These are phyloP conservation scores for Tephrocybe sp. DNA, from an alignment of 768 basidiomycete genomes.

Conservation along the genomic window DNA sequence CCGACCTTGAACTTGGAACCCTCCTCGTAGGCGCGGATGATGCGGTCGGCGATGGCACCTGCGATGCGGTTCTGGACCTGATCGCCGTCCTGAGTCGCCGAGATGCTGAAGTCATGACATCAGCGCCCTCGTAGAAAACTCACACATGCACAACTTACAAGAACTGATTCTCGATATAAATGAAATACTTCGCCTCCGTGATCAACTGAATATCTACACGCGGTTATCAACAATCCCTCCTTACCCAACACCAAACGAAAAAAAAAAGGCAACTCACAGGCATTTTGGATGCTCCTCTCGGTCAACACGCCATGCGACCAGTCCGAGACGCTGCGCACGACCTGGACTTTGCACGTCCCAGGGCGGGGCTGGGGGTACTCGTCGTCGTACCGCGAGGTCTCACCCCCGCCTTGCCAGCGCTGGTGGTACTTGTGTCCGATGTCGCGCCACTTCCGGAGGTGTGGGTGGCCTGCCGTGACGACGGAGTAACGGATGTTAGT, in stretches of 20 bases:
- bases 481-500: neutral
- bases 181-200: constrained; percentile 79
- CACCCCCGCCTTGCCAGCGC: constrained; percentile 54
- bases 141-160: constrained; percentile 52
- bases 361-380: constrained; percentile 38
- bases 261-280: constrained; percentile 55
- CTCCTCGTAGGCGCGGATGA: constrained; percentile 73
- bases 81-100: constrained; percentile 61
- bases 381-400: constrained; percentile 22
- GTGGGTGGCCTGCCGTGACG: constrained; percentile 61
- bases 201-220: constrained; percentile 79
- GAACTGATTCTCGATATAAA: constrained; percentile 95
- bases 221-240: neutral
- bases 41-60: constrained; percentile 77
- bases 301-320: constrained; percentile 94
- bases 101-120: constrained; percentile 54
- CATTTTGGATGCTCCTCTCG: constrained; percentile 92
- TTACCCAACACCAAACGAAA: neutral
- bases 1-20: constrained; percentile 76
- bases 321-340: constrained; percentile 82
- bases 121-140: constrained; percentile 9
- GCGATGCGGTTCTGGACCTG: constrained; percentile 85
- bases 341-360: constrained; percentile 72
- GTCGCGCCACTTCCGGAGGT: constrained; percentile 57
- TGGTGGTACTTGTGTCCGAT: constrained; percentile 64